Percentiles rank a stretch among this genome's conserved stretches.
These are phyloP conservation scores for Aspergillus ostianus DNA, from an alignment of 495 filamentous ascomycete species.

Conservation along the genomic window DNA sequence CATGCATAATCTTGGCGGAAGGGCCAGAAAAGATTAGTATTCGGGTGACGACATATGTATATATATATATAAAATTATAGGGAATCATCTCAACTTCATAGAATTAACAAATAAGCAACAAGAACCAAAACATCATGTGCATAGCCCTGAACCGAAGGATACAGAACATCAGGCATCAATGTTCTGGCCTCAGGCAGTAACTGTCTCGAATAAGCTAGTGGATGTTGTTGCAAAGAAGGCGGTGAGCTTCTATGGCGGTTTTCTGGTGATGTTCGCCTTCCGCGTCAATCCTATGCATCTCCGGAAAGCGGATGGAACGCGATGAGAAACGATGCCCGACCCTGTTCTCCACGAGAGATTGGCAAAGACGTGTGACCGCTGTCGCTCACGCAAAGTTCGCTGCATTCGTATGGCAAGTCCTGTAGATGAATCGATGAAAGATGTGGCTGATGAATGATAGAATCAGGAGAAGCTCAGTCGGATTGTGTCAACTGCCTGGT, in stretches of 20 bases:
- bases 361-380: background rate
- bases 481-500: background rate
- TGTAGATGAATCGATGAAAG: background rate
- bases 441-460: background rate
- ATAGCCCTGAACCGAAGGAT: too few relatives aligned
- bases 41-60: too few relatives aligned
- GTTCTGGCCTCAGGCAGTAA: background rate
- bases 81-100: too few relatives aligned
- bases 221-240: background rate
- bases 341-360: background rate
- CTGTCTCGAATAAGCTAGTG: background rate
- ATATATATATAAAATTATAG: too few relatives aligned
- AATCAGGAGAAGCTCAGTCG: background rate
- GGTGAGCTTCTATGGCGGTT: background rate
- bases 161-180: too few relatives aligned
- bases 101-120: too few relatives aligned
- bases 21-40: too few relatives aligned
- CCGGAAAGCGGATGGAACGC: too few relatives aligned
- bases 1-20: too few relatives aligned
- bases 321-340: background rate
- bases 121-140: too few relatives aligned
- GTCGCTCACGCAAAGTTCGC: background rate
- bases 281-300: background rate
- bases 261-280: background rate
- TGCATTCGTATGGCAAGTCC: background rate